Base-by-base conservation (phyloP, 2,329 filamentous ascomycete genomes). In the Monilinia fructicola region DNA sequence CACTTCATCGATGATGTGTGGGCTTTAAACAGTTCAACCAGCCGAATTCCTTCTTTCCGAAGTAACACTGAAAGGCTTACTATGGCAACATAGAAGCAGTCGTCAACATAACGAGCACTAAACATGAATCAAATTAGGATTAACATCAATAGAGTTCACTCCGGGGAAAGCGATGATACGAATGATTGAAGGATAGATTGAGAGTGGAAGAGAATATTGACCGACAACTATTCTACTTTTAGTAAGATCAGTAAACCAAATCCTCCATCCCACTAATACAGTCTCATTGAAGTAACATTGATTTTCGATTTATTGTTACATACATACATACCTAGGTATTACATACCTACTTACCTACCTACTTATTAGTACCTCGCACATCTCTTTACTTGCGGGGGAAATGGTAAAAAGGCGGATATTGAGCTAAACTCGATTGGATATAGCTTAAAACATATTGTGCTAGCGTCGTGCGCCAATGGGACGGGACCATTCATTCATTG, bases 381-480 rank as follows among this genome's bases (percentile, higher is more conserved):
- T 21, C 18, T 7, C 9, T 46, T 18, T 18, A 23, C n/a, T 54
- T 38, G 31, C 44, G 44, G 44, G 58, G 58, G 21, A n/a, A 11
- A n/a, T 44, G 58, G 44, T 4, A 48, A 48, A 38, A 50, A 50
- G 26, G 42, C 28, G 58, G n/a, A 61, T 12, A 26, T 21, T 40
- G 21, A 61, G 44, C 58, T 61, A 61, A 61, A 23, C 44, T 21
- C 9, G 2, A 38, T 61, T 26, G 28, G 31, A 26, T 9, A 40
- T 26, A 50, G 31, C 14, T 21, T 28, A 44, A 21, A 14, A 44
- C 23, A 44, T 28, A 14, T 28, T 40, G 40, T 42, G 16, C 12
- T 38, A 38, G 44, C 58, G 44, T 61, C 9, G 46, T 61, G 31
- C 31, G n/a, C 44, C 44, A 61, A 61, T 61, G 31, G 58, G 31